A percentile compares a stretch with the other conserved stretches of the same genome.
Conservation (phyloP, 192 early-diverging fungal genomes). For the Coemansia sp. region DNA sequence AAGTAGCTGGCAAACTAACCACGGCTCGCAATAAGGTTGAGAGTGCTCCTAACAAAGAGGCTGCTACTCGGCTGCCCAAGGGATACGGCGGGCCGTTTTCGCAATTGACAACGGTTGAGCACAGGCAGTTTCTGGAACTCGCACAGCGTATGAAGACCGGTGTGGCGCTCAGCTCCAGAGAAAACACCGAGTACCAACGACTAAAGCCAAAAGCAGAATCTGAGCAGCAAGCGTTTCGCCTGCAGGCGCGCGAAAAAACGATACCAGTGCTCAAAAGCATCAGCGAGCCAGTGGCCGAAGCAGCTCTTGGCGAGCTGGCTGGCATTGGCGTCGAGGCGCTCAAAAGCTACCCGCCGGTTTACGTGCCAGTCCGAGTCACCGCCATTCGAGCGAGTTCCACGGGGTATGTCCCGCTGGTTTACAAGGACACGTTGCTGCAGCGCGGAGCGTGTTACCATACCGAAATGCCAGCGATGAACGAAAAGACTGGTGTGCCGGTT, state of each 20-base stretch:
- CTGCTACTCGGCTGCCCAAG: slow-evolving; percentile 16
- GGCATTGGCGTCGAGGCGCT: slow-evolving; percentile 5
- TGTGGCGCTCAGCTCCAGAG: slow-evolving; percentile 3
- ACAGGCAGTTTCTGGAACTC: slow-evolving; percentile 20
- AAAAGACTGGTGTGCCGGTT: neutral
- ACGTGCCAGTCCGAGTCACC: slow-evolving; percentile 18
- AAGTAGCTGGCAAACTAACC: neutral
- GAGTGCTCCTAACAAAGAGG: slow-evolving; percentile 4
- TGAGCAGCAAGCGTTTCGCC: slow-evolving; percentile 42
- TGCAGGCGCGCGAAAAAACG: slow-evolving; percentile 22
- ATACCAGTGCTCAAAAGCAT: slow-evolving; percentile 11
- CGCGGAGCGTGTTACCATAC: slow-evolving; percentile 28
- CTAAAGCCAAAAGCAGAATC: slow-evolving; percentile 23
- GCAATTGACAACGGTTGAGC: slow-evolving; percentile 29
- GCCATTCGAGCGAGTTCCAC: slow-evolving; percentile 31
- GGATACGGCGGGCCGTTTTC: slow-evolving; percentile 44
- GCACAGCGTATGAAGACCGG: slow-evolving; percentile 15
- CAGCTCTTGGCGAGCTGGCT: neutral
- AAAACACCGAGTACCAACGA: slow-evolving; percentile 24
- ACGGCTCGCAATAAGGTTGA: neutral
- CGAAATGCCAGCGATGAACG: neutral
- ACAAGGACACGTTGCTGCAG: slow-evolving; percentile 36
- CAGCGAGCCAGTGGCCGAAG: neutral
- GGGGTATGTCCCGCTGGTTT: slow-evolving; percentile 34
- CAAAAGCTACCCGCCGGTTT: slow-evolving; percentile 18